Conservation (phyloP, 73 alveolate species). For the Symbiodinium pilosum region DNA sequence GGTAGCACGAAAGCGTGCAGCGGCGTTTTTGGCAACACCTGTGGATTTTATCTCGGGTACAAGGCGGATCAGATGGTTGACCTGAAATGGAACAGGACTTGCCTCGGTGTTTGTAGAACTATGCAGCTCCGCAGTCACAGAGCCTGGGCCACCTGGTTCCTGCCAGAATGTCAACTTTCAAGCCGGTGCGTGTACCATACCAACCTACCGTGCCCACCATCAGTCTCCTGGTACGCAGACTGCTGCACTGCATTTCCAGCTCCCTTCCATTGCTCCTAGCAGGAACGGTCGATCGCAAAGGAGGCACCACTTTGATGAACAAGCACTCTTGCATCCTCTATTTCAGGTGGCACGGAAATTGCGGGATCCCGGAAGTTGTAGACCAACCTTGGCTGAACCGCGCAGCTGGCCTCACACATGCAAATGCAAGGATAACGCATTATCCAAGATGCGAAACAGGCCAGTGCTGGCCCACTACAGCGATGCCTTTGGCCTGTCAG, state of each 20-base stretch:
- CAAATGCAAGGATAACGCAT: not conserved
- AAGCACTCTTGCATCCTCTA: not conserved
- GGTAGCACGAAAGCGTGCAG: not conserved
- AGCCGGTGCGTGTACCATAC: not conserved
- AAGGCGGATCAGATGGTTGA: too few species aligned
- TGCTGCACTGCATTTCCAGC: not conserved
- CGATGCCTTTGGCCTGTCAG: slow-evolving; percentile 12
- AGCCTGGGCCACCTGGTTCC: not conserved
- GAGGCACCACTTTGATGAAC: not conserved
- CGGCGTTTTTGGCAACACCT: not conserved
- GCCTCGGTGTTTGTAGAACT: not conserved
- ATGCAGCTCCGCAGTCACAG: not conserved
- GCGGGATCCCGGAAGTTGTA: slow-evolving; percentile 11
- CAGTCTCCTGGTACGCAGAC: not conserved
- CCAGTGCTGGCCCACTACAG: slow-evolving; percentile 41
- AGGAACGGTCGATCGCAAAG: not conserved
- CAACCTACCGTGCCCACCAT: not conserved
- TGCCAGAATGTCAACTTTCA: not conserved
- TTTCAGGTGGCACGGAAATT: not conserved
- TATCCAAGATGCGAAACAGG: not conserved
- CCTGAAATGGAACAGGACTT: not conserved
- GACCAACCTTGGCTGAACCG: not conserved
- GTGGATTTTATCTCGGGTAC: too few species aligned
- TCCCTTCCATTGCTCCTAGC: not conserved
- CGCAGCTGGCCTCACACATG: not conserved